Percentiles rank a stretch among this genome's conserved stretches.
phyloP scores from a whole-genome alignment of 352 stramenopile genomes.

The Globisporangium acanthophoron region DNA sequence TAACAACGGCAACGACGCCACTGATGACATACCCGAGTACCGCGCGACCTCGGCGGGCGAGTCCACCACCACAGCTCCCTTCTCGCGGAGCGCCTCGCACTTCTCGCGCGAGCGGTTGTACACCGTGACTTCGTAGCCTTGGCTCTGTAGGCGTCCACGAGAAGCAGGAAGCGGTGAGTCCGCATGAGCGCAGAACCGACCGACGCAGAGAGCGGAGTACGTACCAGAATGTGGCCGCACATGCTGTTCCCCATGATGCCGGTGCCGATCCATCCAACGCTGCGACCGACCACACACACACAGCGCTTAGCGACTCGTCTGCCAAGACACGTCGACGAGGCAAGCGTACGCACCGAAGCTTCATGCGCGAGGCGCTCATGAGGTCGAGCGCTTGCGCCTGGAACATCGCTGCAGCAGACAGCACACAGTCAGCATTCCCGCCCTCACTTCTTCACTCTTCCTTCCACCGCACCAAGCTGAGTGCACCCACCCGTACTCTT shows the following conservation, averaged over 20 bases:
- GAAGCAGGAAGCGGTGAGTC: not conserved
- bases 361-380: conserved; percentile 47
- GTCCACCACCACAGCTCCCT: conserved; percentile 63
- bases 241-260: conserved; percentile 90
- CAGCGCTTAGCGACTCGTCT: not conserved
- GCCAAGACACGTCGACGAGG: not conserved
- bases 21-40: conserved; percentile 38
- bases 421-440: not conserved
- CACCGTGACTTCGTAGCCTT: conserved; percentile 81
- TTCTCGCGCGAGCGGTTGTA: conserved; percentile 85
- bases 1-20: too few species aligned
- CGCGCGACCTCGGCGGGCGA: conserved; percentile 78
- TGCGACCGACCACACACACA: conserved; percentile 11
- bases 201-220: conserved; percentile 1
- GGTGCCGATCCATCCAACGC: conserved; percentile 82
- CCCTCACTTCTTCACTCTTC: not conserved
- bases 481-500: conserved; percentile 39
- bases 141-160: conserved; percentile 26
- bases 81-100: conserved; percentile 67
- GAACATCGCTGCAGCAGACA: conserved; percentile 32
- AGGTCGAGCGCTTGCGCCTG: conserved; percentile 53
- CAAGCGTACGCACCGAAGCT: conserved; percentile 36
- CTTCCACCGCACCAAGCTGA: too few species aligned
- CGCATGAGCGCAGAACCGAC: not conserved
- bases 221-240: conserved; percentile 82